These are phyloP conservation scores for Rheum nobile DNA, from an alignment of 148 eudicot species.

Conservation along the genomic window DNA sequence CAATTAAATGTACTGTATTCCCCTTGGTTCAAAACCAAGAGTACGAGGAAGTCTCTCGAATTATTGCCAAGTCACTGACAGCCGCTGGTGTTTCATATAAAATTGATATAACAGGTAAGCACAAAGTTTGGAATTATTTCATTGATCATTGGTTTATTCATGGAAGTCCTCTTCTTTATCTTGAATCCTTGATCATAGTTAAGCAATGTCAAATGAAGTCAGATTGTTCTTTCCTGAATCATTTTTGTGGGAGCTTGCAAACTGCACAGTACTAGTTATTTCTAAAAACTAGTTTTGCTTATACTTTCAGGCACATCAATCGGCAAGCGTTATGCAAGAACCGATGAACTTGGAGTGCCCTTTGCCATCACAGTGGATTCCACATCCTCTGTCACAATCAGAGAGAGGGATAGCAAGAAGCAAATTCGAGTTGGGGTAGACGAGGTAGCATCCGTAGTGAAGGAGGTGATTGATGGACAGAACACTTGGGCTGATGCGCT, in stretches of 20 bases:
- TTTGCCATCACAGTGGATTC: constrained; percentile 82
- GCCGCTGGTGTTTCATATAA: constrained; percentile 67
- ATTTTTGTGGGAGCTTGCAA: too few species aligned
- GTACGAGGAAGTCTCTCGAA: constrained; percentile 69
- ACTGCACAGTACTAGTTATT: too few species aligned
- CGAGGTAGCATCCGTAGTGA: constrained; percentile 65
- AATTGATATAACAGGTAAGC: constrained; percentile 77
- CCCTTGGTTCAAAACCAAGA: constrained; percentile 76
- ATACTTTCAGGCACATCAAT: constrained; percentile 66
- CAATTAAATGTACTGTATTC: constrained; percentile 86
- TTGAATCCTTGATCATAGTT: too few species aligned
- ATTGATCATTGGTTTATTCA: not conserved
- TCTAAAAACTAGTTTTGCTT: not conserved
- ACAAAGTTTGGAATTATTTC: not conserved
- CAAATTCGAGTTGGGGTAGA: constrained; percentile 68
- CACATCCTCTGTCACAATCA: constrained; percentile 53
- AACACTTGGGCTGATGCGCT: constrained; percentile 76
- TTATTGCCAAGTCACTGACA: constrained; percentile 52
- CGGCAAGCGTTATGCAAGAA: constrained; percentile 89
- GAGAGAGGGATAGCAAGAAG: constrained; percentile 85
- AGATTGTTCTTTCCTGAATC: too few species aligned
- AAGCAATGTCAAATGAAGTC: too few species aligned
- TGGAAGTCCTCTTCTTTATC: not conserved
- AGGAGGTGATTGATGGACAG: constrained; percentile 63
- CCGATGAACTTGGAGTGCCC: constrained; percentile 91